Base-by-base conservation (phyloP, 306 rosid species). In the Astragalus membranaceus region DNA sequence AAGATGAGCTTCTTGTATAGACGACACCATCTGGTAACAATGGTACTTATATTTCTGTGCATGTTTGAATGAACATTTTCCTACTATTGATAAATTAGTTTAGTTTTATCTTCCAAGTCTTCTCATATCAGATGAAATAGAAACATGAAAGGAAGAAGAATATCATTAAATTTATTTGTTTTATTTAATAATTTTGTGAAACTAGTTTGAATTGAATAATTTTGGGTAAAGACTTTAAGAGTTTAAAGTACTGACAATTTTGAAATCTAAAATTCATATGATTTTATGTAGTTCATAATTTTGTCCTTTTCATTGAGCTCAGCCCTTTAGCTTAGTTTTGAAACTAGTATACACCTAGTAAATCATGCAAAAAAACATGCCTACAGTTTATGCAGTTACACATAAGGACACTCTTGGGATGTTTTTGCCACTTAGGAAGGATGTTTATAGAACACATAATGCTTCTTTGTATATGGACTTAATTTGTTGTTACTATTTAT, bases 1-100 rank as follows among this genome's bases (percentile, higher is more conserved):
- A 93, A 85, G 98, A 93, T 65, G 98, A 93, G 71, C 96, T 88
- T 75, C 80, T 85, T 64, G 88, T 78, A 78, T 93, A 90, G 89
- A 86, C 55, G 82, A 68, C 66, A 64, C 56, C 67, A 62, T 36
- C 29, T 54, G 78, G 83, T 77, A 67, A 57, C 58, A 52, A 51
- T 7, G 70, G 70, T 80, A 52, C 30, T 55, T 42, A 5, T 53
- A 8, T 54, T 15, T 29, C 23, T 73, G 59, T 75, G 65, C 51
- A 70, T 41, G 32, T 80, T 67, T 57, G 54, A 8, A 43, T 13
- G 41, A 36, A 17, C 52, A 37, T 56, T 70, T 64, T 48, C 37
- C 26, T 35, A 5, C 30, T 50, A 39, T 39, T 50, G 56, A 47
- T 64, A 36, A 48, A 12, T 42, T 75, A 48, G 26, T 41, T 42